These are phyloP conservation scores for Diatrype stigma DNA, from an alignment of 2,329 filamentous ascomycete genomes.

Conservation along the genomic window DNA sequence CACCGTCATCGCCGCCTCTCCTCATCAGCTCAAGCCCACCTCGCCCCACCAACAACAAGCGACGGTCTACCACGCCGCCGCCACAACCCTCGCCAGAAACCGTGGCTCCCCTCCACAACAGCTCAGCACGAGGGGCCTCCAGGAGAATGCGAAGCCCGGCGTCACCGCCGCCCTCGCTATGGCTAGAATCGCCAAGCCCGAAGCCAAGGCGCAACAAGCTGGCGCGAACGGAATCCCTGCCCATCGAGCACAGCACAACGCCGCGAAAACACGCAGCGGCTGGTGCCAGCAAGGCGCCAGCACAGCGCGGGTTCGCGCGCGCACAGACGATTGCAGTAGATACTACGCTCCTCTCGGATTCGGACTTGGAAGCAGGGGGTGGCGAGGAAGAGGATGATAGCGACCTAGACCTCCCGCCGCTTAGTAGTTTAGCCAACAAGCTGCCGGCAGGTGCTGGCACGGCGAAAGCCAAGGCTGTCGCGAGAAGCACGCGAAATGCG, in stretches of 20 bases:
- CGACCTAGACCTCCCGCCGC: slow-evolving; percentile 21
- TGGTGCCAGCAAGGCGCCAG: background rate
- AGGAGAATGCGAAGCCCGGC: too few relatives aligned
- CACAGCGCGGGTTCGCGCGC: slow-evolving; percentile 6
- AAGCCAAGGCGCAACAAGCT: slow-evolving; percentile 19
- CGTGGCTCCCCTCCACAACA: background rate
- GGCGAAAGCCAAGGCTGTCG: background rate
- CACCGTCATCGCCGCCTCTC: slow-evolving; percentile 1
- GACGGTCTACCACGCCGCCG: slow-evolving; percentile 14
- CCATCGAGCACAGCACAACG: slow-evolving; percentile 7
- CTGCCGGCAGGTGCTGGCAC: background rate
- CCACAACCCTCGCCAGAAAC: background rate
- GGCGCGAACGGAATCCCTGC: slow-evolving; percentile 25
- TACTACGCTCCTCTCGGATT: slow-evolving; percentile 7
- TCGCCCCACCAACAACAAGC: background rate
- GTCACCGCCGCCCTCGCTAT: background rate
- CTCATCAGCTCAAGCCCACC: slow-evolving; percentile 6
- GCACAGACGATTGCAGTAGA: slow-evolving; percentile 19
- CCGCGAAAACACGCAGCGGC: slow-evolving; percentile 4
- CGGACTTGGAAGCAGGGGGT: background rate
- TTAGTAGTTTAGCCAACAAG: slow-evolving; percentile 13
- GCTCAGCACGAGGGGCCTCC: too few relatives aligned
- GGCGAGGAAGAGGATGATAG: slow-evolving; percentile 2
- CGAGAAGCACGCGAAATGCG: background rate
- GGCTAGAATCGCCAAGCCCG: background rate